Conservation (phyloP, 2,329 filamentous ascomycete genomes). For the Fusarium illudens region DNA sequence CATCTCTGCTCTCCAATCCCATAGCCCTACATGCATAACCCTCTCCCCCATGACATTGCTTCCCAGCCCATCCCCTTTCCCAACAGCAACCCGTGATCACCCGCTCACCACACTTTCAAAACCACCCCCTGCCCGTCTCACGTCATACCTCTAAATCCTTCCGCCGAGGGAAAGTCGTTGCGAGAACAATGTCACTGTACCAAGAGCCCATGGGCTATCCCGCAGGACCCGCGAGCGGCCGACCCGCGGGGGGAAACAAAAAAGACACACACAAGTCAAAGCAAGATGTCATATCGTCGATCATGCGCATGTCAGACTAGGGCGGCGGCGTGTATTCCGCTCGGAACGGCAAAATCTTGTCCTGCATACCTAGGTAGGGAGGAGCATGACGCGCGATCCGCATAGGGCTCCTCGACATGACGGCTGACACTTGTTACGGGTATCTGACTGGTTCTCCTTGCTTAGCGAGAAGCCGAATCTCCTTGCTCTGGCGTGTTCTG, state of each 20-base stretch:
- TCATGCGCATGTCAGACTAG: not conserved
- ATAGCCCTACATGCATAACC: not conserved
- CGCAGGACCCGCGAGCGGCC: too few relatives aligned
- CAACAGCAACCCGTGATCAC: conserved; percentile 27
- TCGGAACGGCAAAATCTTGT: conserved; percentile 6
- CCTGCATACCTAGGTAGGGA: conserved; percentile 10
- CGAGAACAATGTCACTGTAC: conserved; percentile 3
- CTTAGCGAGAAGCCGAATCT: conserved; percentile 4
- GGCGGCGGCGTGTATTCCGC: not conserved
- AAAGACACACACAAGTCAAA: not conserved
- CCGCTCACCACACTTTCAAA: conserved; percentile 15
- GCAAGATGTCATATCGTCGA: not conserved
- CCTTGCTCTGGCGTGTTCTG: conserved; percentile 2
- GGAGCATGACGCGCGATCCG: conserved; percentile 18
- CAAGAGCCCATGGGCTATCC: not conserved
- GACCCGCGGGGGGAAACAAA: not conserved
- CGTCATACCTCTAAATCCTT: conserved; percentile 40
- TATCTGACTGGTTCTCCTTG: conserved; percentile 4
- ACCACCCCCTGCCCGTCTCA: conserved; percentile 30
- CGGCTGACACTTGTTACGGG: not conserved
- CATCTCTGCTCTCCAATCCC: not conserved
- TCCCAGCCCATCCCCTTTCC: not conserved
- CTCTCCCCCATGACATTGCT: conserved; percentile 1
- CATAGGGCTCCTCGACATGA: not conserved
- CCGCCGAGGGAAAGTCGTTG: not conserved